These are phyloP conservation scores for Chrysochromulina parva DNA, from an alignment of 78 protist species.

Conservation along the genomic window DNA sequence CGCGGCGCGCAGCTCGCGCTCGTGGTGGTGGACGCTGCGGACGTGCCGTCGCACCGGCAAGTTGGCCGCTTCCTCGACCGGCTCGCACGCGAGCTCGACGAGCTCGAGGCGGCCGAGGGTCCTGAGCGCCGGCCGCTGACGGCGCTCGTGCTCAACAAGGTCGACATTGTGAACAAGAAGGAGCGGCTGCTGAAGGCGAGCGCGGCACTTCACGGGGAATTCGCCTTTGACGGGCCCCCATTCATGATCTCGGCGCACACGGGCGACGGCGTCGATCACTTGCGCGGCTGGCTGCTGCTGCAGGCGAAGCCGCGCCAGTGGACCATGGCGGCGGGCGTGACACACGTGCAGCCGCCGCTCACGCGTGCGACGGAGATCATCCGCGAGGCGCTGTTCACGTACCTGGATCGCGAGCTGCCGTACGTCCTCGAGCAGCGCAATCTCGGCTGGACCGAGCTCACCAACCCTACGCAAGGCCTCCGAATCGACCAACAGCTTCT, in stretches of 20 bases:
- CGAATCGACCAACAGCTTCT: conserved; percentile 8
- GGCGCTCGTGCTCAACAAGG: not conserved
- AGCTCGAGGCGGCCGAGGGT: not conserved
- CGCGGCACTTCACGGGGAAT: too few relatives aligned
- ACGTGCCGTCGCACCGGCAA: not conserved
- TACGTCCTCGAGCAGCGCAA: not conserved
- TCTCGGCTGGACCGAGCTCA: not conserved
- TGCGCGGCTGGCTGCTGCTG: not conserved
- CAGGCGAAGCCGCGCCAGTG: not conserved
- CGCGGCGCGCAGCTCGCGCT: not conserved
- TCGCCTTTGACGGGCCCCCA: not conserved
- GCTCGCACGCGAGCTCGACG: not conserved
- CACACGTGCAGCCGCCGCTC: conserved; percentile 4
- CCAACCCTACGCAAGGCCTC: not conserved
- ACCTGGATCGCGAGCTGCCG: not conserved
- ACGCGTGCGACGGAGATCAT: not conserved
- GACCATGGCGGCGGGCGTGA: not conserved
- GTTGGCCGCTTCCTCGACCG: not conserved
- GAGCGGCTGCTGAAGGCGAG: not conserved
- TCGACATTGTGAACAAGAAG: not conserved
- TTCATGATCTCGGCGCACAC: not conserved
- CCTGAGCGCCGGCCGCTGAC: not conserved
- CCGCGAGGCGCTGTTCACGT: not conserved
- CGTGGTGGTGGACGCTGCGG: not conserved
- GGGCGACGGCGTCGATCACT: not conserved